Evolutionary conservation across 352 stramenopile genomes (phyloP).

Genomic region (Phytophthora pisi): DNA sequence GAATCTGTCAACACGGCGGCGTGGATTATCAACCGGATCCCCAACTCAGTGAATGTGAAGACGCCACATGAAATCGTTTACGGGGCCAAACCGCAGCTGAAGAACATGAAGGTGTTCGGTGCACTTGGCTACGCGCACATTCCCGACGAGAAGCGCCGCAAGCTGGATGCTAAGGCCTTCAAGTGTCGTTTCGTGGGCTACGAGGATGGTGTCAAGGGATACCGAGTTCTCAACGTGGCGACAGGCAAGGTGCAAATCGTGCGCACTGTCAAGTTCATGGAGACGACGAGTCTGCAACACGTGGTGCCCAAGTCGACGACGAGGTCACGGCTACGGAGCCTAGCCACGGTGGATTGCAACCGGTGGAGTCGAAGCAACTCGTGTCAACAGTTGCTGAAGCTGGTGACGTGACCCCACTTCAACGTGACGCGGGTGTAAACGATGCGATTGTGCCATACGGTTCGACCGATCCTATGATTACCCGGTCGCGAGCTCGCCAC

Average conservation of each 20-base stretch:
- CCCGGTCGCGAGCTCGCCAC: background rate
- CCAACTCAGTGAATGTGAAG: constrained; percentile 11
- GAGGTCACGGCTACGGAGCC: too few relatives aligned
- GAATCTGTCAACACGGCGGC: constrained; percentile 10
- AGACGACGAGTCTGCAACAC: too few relatives aligned
- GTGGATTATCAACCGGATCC: constrained; percentile 19
- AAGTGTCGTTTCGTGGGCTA: constrained; percentile 35
- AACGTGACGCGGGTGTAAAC: too few relatives aligned
- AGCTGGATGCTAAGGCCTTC: constrained; percentile 24
- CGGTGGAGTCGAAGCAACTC: too few relatives aligned
- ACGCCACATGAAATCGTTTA: constrained; percentile 19
- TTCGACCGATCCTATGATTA: constrained; percentile 5
- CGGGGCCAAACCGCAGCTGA: constrained; percentile 15
- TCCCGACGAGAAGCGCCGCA: constrained; percentile 15
- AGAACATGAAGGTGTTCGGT: background rate
- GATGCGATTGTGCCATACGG: background rate
- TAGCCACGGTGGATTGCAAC: too few relatives aligned
- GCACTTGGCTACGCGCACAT: constrained; percentile 22
- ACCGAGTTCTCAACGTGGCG: constrained; percentile 12
- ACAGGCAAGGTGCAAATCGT: background rate
- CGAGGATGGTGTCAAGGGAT: constrained; percentile 22
- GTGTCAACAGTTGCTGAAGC: too few relatives aligned
- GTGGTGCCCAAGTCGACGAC: too few relatives aligned
- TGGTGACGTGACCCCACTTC: too few relatives aligned
- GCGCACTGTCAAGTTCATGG: too few relatives aligned